phyloP scores from a whole-genome alignment of 805 yeast genomes.

The Candida alai region DNA sequence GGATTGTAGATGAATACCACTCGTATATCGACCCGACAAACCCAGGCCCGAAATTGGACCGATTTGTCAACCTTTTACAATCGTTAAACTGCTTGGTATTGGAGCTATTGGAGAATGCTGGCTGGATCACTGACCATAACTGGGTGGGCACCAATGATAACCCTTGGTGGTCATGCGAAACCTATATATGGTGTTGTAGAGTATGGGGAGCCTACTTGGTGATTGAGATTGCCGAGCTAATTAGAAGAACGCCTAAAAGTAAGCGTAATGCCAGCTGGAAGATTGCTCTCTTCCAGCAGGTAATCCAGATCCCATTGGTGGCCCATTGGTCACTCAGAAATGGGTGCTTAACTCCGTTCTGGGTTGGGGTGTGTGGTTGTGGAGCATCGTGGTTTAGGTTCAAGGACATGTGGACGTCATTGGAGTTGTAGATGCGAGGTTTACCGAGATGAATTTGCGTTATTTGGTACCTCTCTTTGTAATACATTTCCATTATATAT shows the following conservation, averaged over 20 bases:
- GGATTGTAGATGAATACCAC: conserved; percentile 38
- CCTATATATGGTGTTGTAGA: conserved; percentile 43
- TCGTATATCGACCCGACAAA: conserved; percentile 24
- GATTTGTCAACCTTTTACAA: conserved; percentile 35
- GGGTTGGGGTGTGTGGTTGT: conserved; percentile 45
- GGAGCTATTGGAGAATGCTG: conserved; percentile 40
- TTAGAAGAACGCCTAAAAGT: conserved; percentile 37
- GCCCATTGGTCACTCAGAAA: conserved; percentile 43
- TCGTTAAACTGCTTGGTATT: conserved; percentile 38
- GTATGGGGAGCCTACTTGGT: conserved; percentile 42
- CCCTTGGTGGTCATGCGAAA: conserved; percentile 38
- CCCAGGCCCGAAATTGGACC: conserved; percentile 23
- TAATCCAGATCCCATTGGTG: conserved; percentile 39
- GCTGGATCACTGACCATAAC: conserved; percentile 45
- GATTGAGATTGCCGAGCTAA: conserved; percentile 36
- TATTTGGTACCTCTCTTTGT: background rate
- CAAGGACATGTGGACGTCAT: conserved; percentile 31
- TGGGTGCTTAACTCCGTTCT: conserved; percentile 43
- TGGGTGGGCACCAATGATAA: conserved; percentile 42
- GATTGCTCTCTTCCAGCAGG: conserved; percentile 33
- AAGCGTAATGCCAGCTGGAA: conserved; percentile 36
- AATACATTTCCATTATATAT: conserved; percentile 1
- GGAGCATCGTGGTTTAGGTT: conserved; percentile 44
- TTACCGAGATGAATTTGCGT: conserved; percentile 1
- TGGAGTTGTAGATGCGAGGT: conserved; percentile 28